Base-by-base conservation (phyloP, 108 stramenopile species). In the Fragilaria radians region DNA sequence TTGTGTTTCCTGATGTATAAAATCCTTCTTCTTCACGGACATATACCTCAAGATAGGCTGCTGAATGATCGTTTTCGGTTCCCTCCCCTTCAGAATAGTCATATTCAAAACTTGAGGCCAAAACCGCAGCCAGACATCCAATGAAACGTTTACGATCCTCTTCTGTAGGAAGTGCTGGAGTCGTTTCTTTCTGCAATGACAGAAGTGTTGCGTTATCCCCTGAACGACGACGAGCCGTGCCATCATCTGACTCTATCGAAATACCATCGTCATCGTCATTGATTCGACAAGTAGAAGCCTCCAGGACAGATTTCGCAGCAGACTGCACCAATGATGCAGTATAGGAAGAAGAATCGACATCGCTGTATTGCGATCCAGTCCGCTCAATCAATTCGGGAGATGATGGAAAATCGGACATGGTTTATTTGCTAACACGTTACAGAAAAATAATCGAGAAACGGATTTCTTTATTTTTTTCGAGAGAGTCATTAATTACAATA, bases 101-200 rank as follows among this genome's bases (percentile, higher is more conserved):
- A 52, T 85, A 82, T 26, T 77, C 66, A 61, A 85, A 85, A 28
- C 71, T 49, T 32, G 76, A 76, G 25, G 89, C 81, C 45, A 90
- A 76, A 14, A 90, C 67, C 26, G 82, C 85, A 14, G 89, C 89
- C 48, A 90, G 51, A 57, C 89, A 86, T 31, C 85, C 88, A 51
- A 80, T 54, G 52, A 81, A 81, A 51, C 80, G 54, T 50, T 69
- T 76, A 42, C 80, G 57, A 59, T 81, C 80, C 55, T 81, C 71
- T 59, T 76, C 69, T 29, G 66, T 68, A 4, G 80, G 80, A 17
- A 81, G 52, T n/a, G 75, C 72, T 0, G 80, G 76, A 19, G 68
- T 1, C 0, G 55, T 31, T 57, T 69, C 42, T 0, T 30, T 67
- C 63, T 75, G 30, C 5, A 81, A 32, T 14, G 71, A 73, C 32